Conservation (phyloP, 2,329 filamentous ascomycete genomes). For the Penicillium concentricum region DNA sequence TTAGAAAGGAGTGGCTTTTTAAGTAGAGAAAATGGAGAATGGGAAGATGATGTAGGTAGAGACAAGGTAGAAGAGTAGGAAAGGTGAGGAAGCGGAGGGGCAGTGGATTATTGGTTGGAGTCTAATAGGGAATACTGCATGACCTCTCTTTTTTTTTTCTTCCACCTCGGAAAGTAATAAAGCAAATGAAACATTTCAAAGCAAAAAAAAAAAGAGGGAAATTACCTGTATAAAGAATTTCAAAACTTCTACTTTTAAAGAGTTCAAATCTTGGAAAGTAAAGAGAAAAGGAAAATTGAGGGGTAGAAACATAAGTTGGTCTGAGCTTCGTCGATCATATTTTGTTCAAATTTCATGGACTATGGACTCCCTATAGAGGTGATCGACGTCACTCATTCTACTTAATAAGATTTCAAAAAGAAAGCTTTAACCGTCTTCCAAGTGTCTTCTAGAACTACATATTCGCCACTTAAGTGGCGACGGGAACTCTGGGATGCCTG, state of each 20-base stretch:
- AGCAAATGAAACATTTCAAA: background rate
- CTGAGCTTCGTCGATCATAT: slow-evolving; percentile 10
- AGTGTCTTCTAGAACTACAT: slow-evolving; percentile 36
- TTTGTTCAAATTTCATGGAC: background rate
- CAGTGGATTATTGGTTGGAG: slow-evolving; percentile 8
- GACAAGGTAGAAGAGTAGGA: background rate
- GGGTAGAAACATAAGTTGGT: slow-evolving; percentile 5
- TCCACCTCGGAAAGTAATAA: background rate
- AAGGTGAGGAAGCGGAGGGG: slow-evolving; percentile 3
- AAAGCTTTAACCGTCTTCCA: slow-evolving; percentile 24
- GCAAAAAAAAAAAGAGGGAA: background rate
- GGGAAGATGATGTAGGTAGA: background rate
- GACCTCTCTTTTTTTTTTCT: slow-evolving; percentile 3
- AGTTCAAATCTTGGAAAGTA: no score
- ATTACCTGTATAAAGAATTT: background rate
- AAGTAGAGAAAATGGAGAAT: background rate
- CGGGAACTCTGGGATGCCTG: background rate
- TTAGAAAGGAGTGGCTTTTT: slow-evolving; percentile 14
- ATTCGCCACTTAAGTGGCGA: slow-evolving; percentile 6
- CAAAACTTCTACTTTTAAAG: no score
- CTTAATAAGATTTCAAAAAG: no score
- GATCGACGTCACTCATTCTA: slow-evolving; percentile 3
- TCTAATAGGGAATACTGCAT: slow-evolving; percentile 8
- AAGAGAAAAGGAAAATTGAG: background rate
- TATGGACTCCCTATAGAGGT: no score